A percentile compares a stretch with the other conserved stretches of the same genome.
Conservation (phyloP, 1,284 basidiomycete genomes). For the Moesziomyces parantarcticus region DNA sequence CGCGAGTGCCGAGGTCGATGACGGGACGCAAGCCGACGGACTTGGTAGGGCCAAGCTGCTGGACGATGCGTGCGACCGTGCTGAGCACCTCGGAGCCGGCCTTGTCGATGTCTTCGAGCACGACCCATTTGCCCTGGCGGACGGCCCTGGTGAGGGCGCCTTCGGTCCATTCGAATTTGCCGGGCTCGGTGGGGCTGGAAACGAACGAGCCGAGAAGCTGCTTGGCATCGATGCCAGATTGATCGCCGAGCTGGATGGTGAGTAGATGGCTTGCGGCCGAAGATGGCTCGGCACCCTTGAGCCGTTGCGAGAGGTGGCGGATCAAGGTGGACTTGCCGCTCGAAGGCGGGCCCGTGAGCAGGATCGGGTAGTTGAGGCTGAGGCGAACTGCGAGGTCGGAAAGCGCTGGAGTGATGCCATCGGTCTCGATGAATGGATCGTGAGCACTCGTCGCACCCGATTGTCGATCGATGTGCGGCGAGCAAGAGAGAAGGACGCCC, state of each 20-base stretch:
- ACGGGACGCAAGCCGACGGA: conserved; percentile 80
- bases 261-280: conserved; percentile 72
- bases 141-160: conserved; percentile 92
- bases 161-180: conserved; percentile 95
- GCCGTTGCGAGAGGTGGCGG: conserved; percentile 74
- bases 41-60: conserved; percentile 78
- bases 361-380: conserved; percentile 79
- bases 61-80: conserved; percentile 72
- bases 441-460: background rate
- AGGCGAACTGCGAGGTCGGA: conserved; percentile 76
- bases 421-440: conserved; percentile 73
- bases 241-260: conserved; percentile 82
- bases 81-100: conserved; percentile 61
- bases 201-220: conserved; percentile 92
- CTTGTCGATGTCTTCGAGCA: conserved; percentile 89
- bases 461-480: background rate
- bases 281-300: conserved; percentile 19
- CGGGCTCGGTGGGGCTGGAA: conserved; percentile 85
- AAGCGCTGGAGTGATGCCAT: conserved; percentile 75
- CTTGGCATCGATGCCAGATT: conserved; percentile 81
- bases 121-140: conserved; percentile 89
- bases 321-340: conserved; percentile 89
- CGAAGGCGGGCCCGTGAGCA: conserved; percentile 87
- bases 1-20: conserved; percentile 70
- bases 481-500: conserved; percentile 51